These are phyloP conservation scores for Pleurotus tuber-regium DNA, from an alignment of 768 basidiomycete species.

Conservation along the genomic window DNA sequence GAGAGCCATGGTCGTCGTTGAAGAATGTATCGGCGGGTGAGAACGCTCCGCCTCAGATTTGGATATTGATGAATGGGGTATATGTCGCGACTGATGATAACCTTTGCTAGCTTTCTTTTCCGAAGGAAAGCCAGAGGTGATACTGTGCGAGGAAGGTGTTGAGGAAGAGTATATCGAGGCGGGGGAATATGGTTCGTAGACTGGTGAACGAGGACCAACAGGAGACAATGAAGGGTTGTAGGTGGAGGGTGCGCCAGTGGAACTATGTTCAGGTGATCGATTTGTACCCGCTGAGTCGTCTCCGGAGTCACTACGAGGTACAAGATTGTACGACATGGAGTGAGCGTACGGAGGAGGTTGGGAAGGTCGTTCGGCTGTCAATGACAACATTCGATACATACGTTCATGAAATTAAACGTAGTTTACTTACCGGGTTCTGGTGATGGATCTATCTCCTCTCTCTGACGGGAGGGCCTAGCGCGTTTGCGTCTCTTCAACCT, in stretches of 20 bases:
- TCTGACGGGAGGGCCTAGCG: neutral
- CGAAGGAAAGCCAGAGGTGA: neutral
- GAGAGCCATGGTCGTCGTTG: too few species aligned
- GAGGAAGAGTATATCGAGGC: neutral
- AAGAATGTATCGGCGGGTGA: too few species aligned
- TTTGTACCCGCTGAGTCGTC: neutral
- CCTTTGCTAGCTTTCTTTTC: neutral
- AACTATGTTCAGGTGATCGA: neutral
- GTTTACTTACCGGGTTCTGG: neutral
- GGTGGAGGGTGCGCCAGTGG: neutral
- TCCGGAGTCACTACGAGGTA: neutral
- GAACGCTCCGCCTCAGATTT: too few species aligned
- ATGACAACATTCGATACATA: neutral
- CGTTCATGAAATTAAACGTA: neutral
- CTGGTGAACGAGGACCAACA: neutral
- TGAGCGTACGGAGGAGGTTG: neutral
- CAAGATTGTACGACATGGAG: neutral
- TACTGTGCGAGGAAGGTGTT: neutral
- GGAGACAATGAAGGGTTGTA: neutral
- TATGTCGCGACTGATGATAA: neutral
- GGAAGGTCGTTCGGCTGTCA: neutral
- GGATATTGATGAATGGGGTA: neutral
- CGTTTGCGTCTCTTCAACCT: neutral
- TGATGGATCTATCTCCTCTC: conserved; percentile 3
- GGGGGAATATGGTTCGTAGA: neutral